Conservation (phyloP, 257 asterid genomes). For the Fraxinus cuspidata region DNA sequence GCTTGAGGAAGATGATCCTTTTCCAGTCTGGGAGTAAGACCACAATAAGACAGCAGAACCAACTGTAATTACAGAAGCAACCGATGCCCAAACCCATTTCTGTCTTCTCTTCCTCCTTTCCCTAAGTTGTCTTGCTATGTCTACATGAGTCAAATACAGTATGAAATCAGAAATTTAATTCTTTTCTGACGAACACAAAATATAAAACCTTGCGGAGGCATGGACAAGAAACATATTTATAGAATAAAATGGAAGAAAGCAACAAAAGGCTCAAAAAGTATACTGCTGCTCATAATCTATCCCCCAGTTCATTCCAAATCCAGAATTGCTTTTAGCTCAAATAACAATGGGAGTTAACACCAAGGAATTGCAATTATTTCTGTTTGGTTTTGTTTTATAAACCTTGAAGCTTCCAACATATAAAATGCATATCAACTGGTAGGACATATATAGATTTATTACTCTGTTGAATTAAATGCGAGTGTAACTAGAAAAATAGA, state of each 20-base stretch:
- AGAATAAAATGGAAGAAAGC: not conserved
- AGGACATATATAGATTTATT: no score
- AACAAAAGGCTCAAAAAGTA: not conserved
- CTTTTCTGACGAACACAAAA: not conserved
- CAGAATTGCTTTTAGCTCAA: not conserved
- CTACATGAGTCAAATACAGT: conserved; percentile 38
- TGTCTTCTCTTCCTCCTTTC: conserved; percentile 66
- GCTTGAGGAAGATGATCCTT: conserved; percentile 43
- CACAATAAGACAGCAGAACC: conserved; percentile 67
- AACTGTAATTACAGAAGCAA: conserved; percentile 59
- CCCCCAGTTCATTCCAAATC: not conserved
- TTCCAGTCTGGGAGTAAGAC: conserved; percentile 63
- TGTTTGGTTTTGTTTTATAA: no score
- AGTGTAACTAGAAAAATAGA: not conserved
- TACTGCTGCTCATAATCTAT: not conserved
- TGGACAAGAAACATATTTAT: not conserved
- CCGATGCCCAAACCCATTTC: conserved; percentile 73
- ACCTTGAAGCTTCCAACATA: not conserved
- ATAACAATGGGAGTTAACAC: not conserved
- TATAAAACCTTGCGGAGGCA: not conserved
- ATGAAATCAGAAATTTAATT: conserved; percentile 8
- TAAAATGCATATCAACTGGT: not conserved
- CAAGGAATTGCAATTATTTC: not conserved
- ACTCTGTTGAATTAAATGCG: no score
- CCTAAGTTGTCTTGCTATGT: conserved; percentile 67